phyloP scores from a whole-genome alignment of 352 stramenopile genomes.

The Peronospora destructor region DNA sequence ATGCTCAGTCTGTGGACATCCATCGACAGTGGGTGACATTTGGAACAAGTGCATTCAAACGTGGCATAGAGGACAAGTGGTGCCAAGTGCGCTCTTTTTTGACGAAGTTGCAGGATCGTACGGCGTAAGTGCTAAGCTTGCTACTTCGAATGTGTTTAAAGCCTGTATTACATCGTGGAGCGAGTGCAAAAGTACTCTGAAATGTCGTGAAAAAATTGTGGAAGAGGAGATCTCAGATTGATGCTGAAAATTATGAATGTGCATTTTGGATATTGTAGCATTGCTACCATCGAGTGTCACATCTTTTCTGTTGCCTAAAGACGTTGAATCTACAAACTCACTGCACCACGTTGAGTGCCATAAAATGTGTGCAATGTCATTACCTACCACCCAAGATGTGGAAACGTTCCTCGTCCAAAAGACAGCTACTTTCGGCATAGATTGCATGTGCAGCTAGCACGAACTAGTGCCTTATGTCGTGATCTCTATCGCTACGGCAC shows the following conservation, averaged over 20 bases:
- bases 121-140: no score
- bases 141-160: no score
- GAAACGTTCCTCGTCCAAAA: slow-evolving; percentile 18
- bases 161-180: no score
- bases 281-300: slow-evolving; percentile 14
- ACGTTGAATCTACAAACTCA: slow-evolving; percentile 15
- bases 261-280: slow-evolving; percentile 14
- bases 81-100: no score
- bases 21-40: no score
- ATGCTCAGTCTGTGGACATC: no score
- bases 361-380: slow-evolving; percentile 22
- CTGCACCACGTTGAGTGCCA: slow-evolving; percentile 12
- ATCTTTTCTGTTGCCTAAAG: slow-evolving; percentile 20
- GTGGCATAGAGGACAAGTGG: no score
- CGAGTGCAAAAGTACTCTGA: no score
- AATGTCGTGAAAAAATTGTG: no score
- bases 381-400: slow-evolving; percentile 20
- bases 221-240: no score
- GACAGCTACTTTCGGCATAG: slow-evolving; percentile 17
- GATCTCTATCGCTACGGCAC: slow-evolving; percentile 13
- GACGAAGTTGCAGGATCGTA: no score
- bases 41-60: no score
- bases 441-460: slow-evolving; percentile 19
- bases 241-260: not conserved
- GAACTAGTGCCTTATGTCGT: slow-evolving; percentile 15